Evolutionary conservation across 129 eudicot species (phyloP), one percentile per base, ranked within the genome.

Genomic region (Solidago caesia): DNA sequence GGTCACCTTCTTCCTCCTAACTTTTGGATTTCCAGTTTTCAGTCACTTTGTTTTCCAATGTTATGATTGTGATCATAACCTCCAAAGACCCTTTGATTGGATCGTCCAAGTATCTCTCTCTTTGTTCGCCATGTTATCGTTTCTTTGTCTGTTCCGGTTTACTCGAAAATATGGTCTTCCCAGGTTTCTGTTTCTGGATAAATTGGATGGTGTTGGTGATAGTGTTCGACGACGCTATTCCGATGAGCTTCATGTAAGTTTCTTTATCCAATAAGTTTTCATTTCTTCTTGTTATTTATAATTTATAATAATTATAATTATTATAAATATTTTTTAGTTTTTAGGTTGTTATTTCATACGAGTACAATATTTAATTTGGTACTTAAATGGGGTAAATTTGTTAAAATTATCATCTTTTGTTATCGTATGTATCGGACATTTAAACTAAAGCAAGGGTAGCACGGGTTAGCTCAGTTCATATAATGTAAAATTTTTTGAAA

Each of bases 71-170:
- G 88, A 85, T 80, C 52, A 60, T 6, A 69, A 66, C 53, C 85
- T 83, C 44, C 84, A 67, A 11, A 47, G 85, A 16, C 92, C 96
- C 12, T 88, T 53, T 68, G 92, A 88, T 65, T 80, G 78, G 13
- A 79, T 91, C 62, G 88, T 85, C 12, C 92, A 89, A 67, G 21
- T 83, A 4, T 86, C 96, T 14, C 82, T 91, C 25, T 88, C 97
- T 0, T 11, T 75, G 5, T 81, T 89, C 44, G 55, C 96, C 0
- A 21, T 80, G 5, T 62, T 91, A 2, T 88, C 97, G 1, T 88
- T 84, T 57, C 12, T 86, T 63, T 72, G 81, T 71, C 75, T 89
- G 4, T 52, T 79, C 33, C 67, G 74, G 1, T 88, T 86, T 68
- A 73, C 82, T 5, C 79, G 79, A 5, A 86, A 67, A 33, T 84